These are phyloP conservation scores for Metschnikowia chrysomelidarum DNA, from an alignment of 805 yeast genomes.

Conservation along the genomic window DNA sequence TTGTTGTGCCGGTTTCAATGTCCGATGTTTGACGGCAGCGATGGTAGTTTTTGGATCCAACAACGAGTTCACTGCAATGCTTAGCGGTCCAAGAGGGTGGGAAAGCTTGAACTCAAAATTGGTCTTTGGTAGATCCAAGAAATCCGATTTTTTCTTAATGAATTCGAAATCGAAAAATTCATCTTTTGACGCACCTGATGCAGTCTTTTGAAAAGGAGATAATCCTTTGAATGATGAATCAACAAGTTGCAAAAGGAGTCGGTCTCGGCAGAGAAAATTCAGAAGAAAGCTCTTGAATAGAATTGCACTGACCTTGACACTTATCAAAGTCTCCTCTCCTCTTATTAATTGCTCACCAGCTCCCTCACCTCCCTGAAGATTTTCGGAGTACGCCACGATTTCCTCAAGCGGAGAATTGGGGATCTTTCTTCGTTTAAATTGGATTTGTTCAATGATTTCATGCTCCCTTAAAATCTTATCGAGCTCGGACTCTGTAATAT, in stretches of 20 bases:
- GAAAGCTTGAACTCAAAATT: not conserved
- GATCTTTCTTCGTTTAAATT: slow-evolving; percentile 33
- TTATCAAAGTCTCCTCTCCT: slow-evolving; percentile 4
- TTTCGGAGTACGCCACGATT: slow-evolving; percentile 12
- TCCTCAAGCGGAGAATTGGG: slow-evolving; percentile 16
- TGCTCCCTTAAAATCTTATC: slow-evolving; percentile 47
- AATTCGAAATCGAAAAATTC: slow-evolving; percentile 14
- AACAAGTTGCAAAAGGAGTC: slow-evolving; percentile 3
- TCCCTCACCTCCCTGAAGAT: slow-evolving; percentile 3
- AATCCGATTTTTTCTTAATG: slow-evolving; percentile 3
- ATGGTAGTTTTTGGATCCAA: not conserved
- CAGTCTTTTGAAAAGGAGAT: slow-evolving; percentile 1
- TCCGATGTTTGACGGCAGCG: slow-evolving; percentile 4
- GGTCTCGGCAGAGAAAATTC: slow-evolving; percentile 1
- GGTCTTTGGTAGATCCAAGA: slow-evolving; percentile 1
- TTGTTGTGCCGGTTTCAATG: not conserved
- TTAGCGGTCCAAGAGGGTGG: slow-evolving; percentile 3
- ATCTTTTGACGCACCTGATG: slow-evolving; percentile 1
- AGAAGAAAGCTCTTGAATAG: not conserved
- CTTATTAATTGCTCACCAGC: not conserved
- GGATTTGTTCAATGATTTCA: slow-evolving; percentile 44
- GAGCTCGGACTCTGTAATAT: slow-evolving; percentile 19
- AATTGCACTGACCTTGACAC: not conserved
- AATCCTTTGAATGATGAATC: not conserved
- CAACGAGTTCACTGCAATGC: not conserved